Base-by-base conservation (phyloP, 495 filamentous ascomycete species). In the Aspergillus conjunctus region DNA sequence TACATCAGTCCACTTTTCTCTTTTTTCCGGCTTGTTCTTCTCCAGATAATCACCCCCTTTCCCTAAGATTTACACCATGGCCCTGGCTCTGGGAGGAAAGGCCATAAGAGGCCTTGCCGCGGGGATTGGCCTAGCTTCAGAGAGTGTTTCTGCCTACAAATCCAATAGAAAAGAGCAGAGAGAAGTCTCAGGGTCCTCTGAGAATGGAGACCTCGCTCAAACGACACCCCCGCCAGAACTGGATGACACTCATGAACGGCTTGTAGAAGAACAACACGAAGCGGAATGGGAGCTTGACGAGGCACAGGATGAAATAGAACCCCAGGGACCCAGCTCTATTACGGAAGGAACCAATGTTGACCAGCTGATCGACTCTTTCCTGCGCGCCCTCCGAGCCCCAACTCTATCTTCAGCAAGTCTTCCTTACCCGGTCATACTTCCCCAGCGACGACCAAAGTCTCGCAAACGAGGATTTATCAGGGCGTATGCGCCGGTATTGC, bases 261-360 rank as follows among this genome's bases (percentile, higher is more conserved):
- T 50, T 15, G 33, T 63, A 58, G 60, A 43, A 50, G 20, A 50
- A n/a, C 41, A 60, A 3, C 66, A 71, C 32, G 81, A 82, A 55
- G 70, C 71, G 57, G 74, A 77, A 58, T 83, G 80, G 81, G 67
- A 77, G 17, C 75, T 83, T 17, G 82, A 85, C 63, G 82, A 82
- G 56, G 76, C 77, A 14, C 70, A 76, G 50, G 71, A 77, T 30
- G 67, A 77, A 21, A 54, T 68, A 14, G 49, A 33, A 9, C 32
- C n/a, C 15, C 0, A 12, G 5, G 22, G 11, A 21, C 10, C 22
- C 11, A 31, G n/a, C 22, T 32, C 48, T 10, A 30, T 21, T 8
- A 3, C 22, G 48, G 14, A 31, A 32, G 26, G 9, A 44, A 46
- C 45, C 44, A 30, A 33, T 33, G 22, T n/a, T 46, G 45, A 56